These are phyloP conservation scores for Stellera chamaejasme DNA, from an alignment of 345 rosid species.

Conservation along the genomic window DNA sequence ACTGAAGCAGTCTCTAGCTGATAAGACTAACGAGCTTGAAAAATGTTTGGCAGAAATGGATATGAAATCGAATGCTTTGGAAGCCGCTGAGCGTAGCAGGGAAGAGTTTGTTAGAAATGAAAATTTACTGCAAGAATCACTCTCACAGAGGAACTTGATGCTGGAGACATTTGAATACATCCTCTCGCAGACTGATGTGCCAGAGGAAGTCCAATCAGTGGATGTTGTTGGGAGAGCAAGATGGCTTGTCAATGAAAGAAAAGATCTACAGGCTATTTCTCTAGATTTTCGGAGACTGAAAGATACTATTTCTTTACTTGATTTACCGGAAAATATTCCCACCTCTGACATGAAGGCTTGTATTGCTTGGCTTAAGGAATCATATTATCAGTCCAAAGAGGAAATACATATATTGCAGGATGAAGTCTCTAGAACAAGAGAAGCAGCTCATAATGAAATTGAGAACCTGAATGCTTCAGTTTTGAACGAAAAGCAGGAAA, in stretches of 20 bases:
- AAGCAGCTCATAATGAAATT: constrained; percentile 36
- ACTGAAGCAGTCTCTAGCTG: constrained; percentile 66
- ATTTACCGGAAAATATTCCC: constrained; percentile 51
- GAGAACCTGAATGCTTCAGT: constrained; percentile 5
- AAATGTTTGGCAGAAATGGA: constrained; percentile 52
- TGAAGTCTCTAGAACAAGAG: constrained; percentile 36
- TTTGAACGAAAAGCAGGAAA: constrained; percentile 8
- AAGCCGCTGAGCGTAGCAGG: constrained; percentile 41
- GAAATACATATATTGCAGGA: constrained; percentile 38
- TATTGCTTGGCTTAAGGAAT: constrained; percentile 61
- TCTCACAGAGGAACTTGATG: constrained; percentile 36
- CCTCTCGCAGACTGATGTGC: constrained; percentile 34
- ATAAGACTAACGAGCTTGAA: constrained; percentile 63
- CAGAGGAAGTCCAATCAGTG: constrained; percentile 46
- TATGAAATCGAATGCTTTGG: constrained; percentile 50
- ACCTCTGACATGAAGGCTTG: constrained; percentile 50
- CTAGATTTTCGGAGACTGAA: constrained; percentile 51
- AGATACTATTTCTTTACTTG: constrained; percentile 42
- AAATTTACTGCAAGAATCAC: constrained; percentile 47
- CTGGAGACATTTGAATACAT: constrained; percentile 50
- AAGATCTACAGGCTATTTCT: constrained; percentile 32
- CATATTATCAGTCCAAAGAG: constrained; percentile 41
- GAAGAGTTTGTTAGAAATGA: constrained; percentile 54
- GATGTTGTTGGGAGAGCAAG: constrained; percentile 48
- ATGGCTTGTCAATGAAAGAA: constrained; percentile 67